Evolutionary conservation across 148 eudicot genomes (phyloP).

Genomic region (Pharnaceum exiguum): DNA sequence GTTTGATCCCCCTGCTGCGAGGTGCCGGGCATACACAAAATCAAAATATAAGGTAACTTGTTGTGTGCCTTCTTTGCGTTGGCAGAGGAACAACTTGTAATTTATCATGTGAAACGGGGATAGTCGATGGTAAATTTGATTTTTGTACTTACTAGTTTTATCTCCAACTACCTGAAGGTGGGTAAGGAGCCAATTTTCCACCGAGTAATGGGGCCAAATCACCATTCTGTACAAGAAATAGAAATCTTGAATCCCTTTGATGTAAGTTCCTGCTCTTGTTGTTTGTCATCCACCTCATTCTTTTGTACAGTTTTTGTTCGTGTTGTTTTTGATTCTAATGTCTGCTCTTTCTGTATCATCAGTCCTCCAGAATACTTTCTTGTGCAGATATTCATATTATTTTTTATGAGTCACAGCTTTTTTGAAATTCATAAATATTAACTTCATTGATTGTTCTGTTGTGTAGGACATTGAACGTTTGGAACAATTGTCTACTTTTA

Average conservation of each 20-base stretch:
- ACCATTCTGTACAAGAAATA: conserved; percentile 59
- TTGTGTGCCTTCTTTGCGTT: neutral
- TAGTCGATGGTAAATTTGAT: conserved; percentile 2
- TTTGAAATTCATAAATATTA: too few species aligned
- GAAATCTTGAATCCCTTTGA: conserved; percentile 44
- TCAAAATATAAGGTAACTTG: conserved; percentile 47
- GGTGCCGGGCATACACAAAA: conserved; percentile 64
- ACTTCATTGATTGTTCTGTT: neutral
- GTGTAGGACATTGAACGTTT: conserved; percentile 43
- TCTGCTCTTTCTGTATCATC: neutral
- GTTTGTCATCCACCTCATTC: neutral
- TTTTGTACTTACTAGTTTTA: neutral
- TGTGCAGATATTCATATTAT: too few species aligned
- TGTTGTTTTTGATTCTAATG: neutral
- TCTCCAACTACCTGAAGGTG: conserved; percentile 32
- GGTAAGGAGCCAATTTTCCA: conserved; percentile 53
- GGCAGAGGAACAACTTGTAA: too few species aligned
- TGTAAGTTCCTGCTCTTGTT: conserved; percentile 33
- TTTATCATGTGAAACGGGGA: too few species aligned
- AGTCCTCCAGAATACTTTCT: conserved; percentile 1
- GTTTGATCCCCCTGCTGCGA: conserved; percentile 61
- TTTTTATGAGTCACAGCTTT: too few species aligned
- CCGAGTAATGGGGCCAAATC: conserved; percentile 69
- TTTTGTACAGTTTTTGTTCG: neutral
- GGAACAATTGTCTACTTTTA: conserved; percentile 46